A percentile compares a stretch with the other conserved stretches of the same genome.
Conservation (phyloP, 2,329 filamentous ascomycete genomes). For the Whalleya microplaca region DNA sequence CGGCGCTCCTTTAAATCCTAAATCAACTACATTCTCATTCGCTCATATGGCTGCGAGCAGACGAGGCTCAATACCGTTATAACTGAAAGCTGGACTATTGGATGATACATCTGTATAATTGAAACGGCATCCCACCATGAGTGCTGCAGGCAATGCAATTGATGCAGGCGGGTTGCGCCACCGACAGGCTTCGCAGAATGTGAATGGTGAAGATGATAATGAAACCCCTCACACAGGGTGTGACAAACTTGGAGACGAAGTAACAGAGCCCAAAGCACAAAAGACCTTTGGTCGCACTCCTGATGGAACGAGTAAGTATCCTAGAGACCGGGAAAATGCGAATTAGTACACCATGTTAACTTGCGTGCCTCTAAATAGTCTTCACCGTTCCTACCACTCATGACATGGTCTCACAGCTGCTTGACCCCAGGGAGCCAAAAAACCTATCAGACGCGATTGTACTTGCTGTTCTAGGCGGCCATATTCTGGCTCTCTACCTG, state of each 20-base stretch:
- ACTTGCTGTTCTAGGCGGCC: slow-evolving; percentile 73
- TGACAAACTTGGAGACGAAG: slow-evolving; percentile 17
- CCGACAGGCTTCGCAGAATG: slow-evolving; percentile 25
- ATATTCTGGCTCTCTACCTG: slow-evolving; percentile 73
- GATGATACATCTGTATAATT: not conserved
- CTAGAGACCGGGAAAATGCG: not conserved
- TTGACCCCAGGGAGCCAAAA: slow-evolving; percentile 93
- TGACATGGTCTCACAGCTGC: slow-evolving; percentile 97
- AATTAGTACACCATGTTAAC: slow-evolving; percentile 10
- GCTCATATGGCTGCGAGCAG: slow-evolving; percentile 26
- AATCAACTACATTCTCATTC: not conserved
- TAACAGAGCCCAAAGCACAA: slow-evolving; percentile 42
- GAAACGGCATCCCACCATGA: slow-evolving; percentile 27
- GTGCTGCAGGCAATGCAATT: slow-evolving; percentile 18
- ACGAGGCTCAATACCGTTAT: slow-evolving; percentile 34
- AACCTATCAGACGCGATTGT: slow-evolving; percentile 86
- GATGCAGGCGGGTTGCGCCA: slow-evolving; percentile 34
- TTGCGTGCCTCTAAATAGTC: slow-evolving; percentile 55
- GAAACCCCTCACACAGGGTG: slow-evolving; percentile 16
- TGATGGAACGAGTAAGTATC: slow-evolving; percentile 79
- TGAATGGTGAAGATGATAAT: slow-evolving; percentile 13
- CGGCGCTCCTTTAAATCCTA: not conserved
- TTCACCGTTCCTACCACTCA: slow-evolving; percentile 95
- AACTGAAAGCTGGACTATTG: slow-evolving; percentile 7
- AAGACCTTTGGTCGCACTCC: slow-evolving; percentile 92